Base-by-base conservation (phyloP, 352 stramenopile species). In the Labyrinthula sp. region DNA sequence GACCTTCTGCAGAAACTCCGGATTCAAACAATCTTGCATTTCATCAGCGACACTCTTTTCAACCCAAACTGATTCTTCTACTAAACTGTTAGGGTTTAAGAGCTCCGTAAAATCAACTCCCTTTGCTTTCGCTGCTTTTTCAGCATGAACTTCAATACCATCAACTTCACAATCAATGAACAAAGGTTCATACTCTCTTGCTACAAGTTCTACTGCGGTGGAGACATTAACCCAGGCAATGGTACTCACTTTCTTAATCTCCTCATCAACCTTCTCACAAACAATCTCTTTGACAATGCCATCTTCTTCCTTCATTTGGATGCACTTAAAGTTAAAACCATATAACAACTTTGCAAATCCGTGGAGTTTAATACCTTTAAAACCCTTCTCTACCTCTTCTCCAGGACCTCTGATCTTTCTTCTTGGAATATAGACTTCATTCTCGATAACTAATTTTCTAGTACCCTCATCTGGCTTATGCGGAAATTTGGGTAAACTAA, bases 401-500 rank as follows among this genome's bases (percentile, higher is more conserved):
- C n/a, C n/a, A n/a, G n/a, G n/a, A n/a, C n/a, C n/a, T 20, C 43
- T 31, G 4, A 52, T 45, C 43, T 52, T 52, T 46, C 43, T 35
- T 25, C 43, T 15, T 8, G 43, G 43, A 17, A 52, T 52, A 28
- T 52, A 52, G 8, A 52, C 33, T 2, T 15, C 20, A 8, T 14
- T 7, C 6, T 31, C 26, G 27, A 55, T 60, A 0, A 46, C 22
- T 1, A 59, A 47, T 17, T 62, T 30, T n/a, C 38, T 17, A 21
- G 33, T 50, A 3, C 35, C 35, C 28, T 60, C 31, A 17, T 54
- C 26, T 5, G 38, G 38, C 40, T 61, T 58, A 26, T 38, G 35
- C 15, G 29, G 28, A 35, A 49, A 37, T 5, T 60, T 60, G 17
- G 55, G 55, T 12, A 61, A 38, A 1, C n/a, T 57, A 6, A 57